Evolutionary conservation across 108 stramenopile genomes (phyloP), one percentile per base, ranked within the genome.

Genomic region (Nannochloropsis granulata): DNA sequence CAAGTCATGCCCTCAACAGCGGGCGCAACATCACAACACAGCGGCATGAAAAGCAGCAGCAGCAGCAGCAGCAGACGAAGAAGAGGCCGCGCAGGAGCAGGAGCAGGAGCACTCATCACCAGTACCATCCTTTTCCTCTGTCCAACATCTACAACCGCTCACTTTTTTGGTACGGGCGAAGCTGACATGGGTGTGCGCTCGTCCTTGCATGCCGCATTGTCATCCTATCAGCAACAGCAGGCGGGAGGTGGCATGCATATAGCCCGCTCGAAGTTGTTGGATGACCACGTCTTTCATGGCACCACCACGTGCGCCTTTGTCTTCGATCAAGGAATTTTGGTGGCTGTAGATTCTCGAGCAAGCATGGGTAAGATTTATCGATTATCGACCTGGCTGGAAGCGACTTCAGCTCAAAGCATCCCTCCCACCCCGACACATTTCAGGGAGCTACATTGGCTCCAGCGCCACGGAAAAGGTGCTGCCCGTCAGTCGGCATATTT

Each of bases 311-410:
- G 83, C 8, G 86, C 86, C 19, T 26, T 87, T 79, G 86, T 87
- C 42, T 84, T 79, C 80, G 80, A 84, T 25, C 56, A 80, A 0
- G 86, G 86, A n/a, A 79, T 87, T 24, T 71, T 87, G 13, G 86
- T 79, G 24, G 86, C 86, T 21, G 86, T 87, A 19, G 86, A 87
- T 45, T 87, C 86, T 12, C 43, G 86, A n/a, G 86, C 86, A n/a
- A 87, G 86, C 86, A 87, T 87, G 86, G 86, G 86, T 12, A 25
- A 25, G 24, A 24, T 11, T 24, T 10, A 24, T 71, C 2, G 21
- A 71, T 16, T 2, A 71, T 71, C n/a, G 56, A 71, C 56, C 16
- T 1, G 16, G 56, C 16, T 71, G 7, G 0, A 0, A 71, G 16
- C 21, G 16, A 71, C 16, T 1, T 71, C 56, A 5, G 1, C 21